phyloP scores from a whole-genome alignment of 345 rosid species.

The Kernera saxatilis region DNA sequence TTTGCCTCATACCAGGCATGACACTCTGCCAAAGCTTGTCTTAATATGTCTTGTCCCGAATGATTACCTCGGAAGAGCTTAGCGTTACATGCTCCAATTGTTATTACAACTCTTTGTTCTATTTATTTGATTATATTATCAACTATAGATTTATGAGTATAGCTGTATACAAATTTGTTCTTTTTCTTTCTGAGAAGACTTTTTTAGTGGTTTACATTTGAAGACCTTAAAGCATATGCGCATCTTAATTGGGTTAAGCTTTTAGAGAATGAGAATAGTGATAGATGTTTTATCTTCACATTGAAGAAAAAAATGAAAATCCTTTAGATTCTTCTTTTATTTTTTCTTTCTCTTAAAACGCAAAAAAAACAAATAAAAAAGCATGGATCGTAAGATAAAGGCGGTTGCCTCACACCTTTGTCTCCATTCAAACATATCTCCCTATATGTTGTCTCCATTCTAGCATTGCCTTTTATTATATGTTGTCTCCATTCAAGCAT shows the following conservation, averaged over 20 bases:
- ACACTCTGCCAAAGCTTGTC: no score
- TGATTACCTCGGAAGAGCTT: no score
- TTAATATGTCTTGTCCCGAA: no score
- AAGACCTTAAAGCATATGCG: background rate
- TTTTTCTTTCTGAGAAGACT: background rate
- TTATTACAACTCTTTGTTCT: background rate
- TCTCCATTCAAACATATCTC: background rate
- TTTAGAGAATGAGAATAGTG: background rate
- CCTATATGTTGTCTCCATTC: background rate
- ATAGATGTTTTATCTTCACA: background rate
- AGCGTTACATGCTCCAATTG: background rate
- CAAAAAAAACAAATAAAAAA: background rate
- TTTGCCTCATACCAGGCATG: no score
- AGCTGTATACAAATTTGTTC: background rate
- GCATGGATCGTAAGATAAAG: background rate
- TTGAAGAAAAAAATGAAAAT: background rate
- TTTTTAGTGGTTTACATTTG: background rate
- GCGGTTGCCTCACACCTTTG: constrained; percentile 8
- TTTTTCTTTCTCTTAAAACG: background rate
- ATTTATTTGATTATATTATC: background rate
- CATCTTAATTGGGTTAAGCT: background rate
- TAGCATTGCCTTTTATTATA: background rate
- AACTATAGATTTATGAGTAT: background rate
- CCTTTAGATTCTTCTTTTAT: no score
- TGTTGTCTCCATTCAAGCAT: background rate